phyloP scores from a whole-genome alignment of 352 stramenopile genomes.

The Phytophthora crassamura region DNA sequence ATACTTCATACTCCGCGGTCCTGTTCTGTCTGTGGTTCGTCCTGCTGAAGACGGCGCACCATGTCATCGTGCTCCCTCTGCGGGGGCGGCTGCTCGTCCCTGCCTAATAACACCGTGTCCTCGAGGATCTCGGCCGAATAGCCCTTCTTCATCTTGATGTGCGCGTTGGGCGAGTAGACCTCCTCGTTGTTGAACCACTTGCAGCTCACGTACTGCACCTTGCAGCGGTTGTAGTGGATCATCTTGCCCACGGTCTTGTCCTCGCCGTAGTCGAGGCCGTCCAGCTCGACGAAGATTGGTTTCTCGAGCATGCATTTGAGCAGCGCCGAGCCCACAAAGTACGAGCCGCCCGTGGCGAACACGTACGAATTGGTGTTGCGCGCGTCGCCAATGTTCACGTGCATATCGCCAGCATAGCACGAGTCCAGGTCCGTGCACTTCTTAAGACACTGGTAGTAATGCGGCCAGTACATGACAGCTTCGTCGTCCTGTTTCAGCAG shows the following conservation, averaged over 20 bases:
- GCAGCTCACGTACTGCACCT: conserved; percentile 83
- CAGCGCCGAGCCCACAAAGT: conserved; percentile 76
- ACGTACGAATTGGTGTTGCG: conserved; percentile 81
- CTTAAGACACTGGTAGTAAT: conserved; percentile 80
- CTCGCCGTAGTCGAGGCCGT: conserved; percentile 76
- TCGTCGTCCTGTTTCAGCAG: conserved; percentile 83
- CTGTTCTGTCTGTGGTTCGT: conserved; percentile 12
- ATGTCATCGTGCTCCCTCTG: conserved; percentile 23
- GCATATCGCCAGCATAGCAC: conserved; percentile 84
- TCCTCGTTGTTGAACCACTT: conserved; percentile 90
- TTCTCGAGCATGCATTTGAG: conserved; percentile 71
- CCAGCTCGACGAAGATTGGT: conserved; percentile 65
- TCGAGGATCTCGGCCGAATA: conserved; percentile 60
- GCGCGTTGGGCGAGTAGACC: conserved; percentile 69
- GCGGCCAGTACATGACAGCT: conserved; percentile 78
- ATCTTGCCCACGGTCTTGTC: conserved; percentile 87
- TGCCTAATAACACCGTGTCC: conserved; percentile 64
- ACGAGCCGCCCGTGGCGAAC: conserved; percentile 78
- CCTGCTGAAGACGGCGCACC: conserved; percentile 30
- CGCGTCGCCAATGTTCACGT: conserved; percentile 73
- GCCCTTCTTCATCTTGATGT: conserved; percentile 77
- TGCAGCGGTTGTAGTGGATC: conserved; percentile 83
- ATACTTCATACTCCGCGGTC: conserved; percentile 4
- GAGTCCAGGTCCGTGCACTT: conserved; percentile 69
- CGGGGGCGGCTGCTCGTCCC: conserved; percentile 40